Evolutionary conservation across 192 early-diverging fungal genomes (phyloP).

Genomic region (Thamnidium elegans): DNA sequence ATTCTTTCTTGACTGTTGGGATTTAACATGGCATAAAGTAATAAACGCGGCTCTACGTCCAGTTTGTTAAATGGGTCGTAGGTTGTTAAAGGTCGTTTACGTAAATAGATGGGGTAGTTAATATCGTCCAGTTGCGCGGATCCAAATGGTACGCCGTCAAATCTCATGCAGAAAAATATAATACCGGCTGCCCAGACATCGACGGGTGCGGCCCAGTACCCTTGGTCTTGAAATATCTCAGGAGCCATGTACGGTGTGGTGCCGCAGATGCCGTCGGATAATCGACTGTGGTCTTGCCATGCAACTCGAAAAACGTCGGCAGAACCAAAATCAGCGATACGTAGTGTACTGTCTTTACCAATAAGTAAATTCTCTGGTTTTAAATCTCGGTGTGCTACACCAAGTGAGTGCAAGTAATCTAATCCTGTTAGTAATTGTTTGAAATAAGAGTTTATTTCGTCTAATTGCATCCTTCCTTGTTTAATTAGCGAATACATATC

Average conservation of each 20-base stretch:
- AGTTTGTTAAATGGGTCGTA: constrained; percentile 7
- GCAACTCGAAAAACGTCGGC: constrained; percentile 87
- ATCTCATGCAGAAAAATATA: constrained; percentile 82
- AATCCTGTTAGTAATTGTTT: constrained; percentile 90
- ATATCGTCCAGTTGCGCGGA: constrained; percentile 58
- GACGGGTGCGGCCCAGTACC: constrained; percentile 83
- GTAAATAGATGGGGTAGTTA: constrained; percentile 13
- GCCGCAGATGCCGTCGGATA: constrained; percentile 86
- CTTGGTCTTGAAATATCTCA: constrained; percentile 69
- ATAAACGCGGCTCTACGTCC: not conserved
- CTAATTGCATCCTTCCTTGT: constrained; percentile 62
- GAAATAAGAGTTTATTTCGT: constrained; percentile 89
- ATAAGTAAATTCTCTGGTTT: constrained; percentile 89
- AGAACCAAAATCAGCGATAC: constrained; percentile 98
- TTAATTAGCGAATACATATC: constrained; percentile 86
- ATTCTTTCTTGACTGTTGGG: not conserved
- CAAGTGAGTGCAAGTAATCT: constrained; percentile 85
- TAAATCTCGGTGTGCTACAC: constrained; percentile 92
- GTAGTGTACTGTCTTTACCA: constrained; percentile 70
- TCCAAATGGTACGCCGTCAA: constrained; percentile 67
- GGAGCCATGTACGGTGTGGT: constrained; percentile 96
- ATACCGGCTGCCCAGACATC: constrained; percentile 94
- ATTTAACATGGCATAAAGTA: constrained; percentile 5
- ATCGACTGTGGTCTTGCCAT: constrained; percentile 44
- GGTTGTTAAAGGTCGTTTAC: not conserved